Percentiles rank a stretch among this genome's conserved stretches.
phyloP scores from a whole-genome alignment of 768 basidiomycete species.

The Phylloporus sp. region DNA sequence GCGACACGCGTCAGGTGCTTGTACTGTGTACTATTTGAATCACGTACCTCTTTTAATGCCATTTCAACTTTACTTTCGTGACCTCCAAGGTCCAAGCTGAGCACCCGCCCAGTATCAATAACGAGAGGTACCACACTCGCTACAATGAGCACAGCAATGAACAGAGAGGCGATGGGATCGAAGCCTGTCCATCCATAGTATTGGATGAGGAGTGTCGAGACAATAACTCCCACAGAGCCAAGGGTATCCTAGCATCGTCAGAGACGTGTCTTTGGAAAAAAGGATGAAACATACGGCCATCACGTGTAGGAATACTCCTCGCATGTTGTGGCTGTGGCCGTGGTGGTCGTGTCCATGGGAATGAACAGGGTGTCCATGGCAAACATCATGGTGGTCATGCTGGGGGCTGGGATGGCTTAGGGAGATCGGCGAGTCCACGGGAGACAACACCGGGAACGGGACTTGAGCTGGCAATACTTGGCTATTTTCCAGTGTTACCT shows the following conservation, averaged over 20 bases:
- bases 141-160: conserved; percentile 92
- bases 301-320: conserved; percentile 96
- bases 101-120: conserved; percentile 84
- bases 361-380: conserved; percentile 44
- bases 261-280: neutral
- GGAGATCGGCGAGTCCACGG: conserved; percentile 51
- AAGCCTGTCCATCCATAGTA: conserved; percentile 98
- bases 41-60: conserved; percentile 59
- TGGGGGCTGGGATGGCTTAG: conserved; percentile 49
- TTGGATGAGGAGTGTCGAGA: conserved; percentile 93
- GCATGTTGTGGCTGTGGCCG: conserved; percentile 97
- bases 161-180: conserved; percentile 94
- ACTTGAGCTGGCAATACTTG: conserved; percentile 18
- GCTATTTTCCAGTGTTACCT: conserved; percentile 28
- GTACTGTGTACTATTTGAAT: neutral
- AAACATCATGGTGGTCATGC: conserved; percentile 16
- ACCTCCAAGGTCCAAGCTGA: conserved; percentile 80
- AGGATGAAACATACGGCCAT: conserved; percentile 64
- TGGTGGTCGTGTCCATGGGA: conserved; percentile 60
- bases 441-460: conserved; percentile 26
- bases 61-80: conserved; percentile 48
- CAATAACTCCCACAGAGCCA: conserved; percentile 95
- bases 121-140: conserved; percentile 95
- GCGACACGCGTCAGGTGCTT: neutral
- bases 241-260: conserved; percentile 70